Conservation (phyloP, 169 alveolate species). For the Plasmodium gaboni region DNA sequence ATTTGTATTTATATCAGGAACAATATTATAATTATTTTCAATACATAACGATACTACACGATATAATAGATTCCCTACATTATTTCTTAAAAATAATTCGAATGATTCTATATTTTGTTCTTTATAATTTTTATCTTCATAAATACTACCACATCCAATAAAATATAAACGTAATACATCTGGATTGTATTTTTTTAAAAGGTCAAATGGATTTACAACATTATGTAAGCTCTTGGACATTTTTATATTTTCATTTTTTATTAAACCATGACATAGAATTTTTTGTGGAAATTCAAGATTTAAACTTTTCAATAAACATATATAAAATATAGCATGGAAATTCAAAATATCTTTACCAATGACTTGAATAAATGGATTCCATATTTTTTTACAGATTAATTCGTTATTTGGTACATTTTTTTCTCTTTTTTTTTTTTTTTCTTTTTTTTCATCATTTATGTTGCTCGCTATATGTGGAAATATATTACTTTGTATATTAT, state of each 20-base stretch:
- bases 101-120: slow-evolving; percentile 26
- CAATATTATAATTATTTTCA: slow-evolving; percentile 27
- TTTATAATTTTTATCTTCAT: slow-evolving; percentile 65
- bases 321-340: slow-evolving; percentile 92
- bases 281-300: slow-evolving; percentile 82
- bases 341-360: slow-evolving; percentile 93
- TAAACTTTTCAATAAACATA: slow-evolving; percentile 86
- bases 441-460: not conserved
- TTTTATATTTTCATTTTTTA: slow-evolving; percentile 87
- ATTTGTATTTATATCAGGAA: not conserved
- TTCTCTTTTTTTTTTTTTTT: not conserved
- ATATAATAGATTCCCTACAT: slow-evolving; percentile 48
- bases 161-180: slow-evolving; percentile 51
- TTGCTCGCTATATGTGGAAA: not conserved
- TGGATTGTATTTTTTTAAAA: slow-evolving; percentile 27
- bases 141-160: slow-evolving; percentile 48
- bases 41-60: slow-evolving; percentile 50
- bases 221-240: slow-evolving; percentile 94
- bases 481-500: not conserved
- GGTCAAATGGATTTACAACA: slow-evolving; percentile 44
- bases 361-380: slow-evolving; percentile 83
- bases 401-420: no score
- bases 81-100: slow-evolving; percentile 39
- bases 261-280: slow-evolving; percentile 91
- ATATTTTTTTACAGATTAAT: not conserved